Percentiles rank a stretch among this genome's conserved stretches.
Evolutionary conservation across 2,329 filamentous ascomycete genomes (phyloP).

Genomic region (Ilyonectria sp.): DNA sequence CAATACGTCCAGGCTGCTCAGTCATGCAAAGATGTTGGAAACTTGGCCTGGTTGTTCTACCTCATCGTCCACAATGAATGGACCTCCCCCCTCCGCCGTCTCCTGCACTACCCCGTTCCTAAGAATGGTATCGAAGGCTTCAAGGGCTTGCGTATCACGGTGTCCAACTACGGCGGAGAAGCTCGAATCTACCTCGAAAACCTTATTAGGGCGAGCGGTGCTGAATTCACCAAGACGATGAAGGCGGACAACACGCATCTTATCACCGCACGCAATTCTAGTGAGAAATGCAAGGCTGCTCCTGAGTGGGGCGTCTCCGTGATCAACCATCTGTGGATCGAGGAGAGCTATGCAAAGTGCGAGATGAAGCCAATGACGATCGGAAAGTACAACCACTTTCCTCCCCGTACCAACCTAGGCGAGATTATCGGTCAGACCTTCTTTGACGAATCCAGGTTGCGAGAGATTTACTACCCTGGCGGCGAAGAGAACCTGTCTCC

Average conservation of each 20-base stretch:
- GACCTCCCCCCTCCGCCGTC: constrained; percentile 85
- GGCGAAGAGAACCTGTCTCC: constrained; percentile 62
- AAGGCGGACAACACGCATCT: constrained; percentile 96
- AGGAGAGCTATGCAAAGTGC: constrained; percentile 96
- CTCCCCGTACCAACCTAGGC: constrained; percentile 88
- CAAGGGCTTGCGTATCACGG: constrained; percentile 81
- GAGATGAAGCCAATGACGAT: constrained; percentile 80
- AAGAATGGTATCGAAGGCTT: constrained; percentile 86
- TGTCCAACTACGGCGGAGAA: constrained; percentile 97
- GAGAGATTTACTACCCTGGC: constrained; percentile 79
- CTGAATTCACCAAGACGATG: constrained; percentile 94
- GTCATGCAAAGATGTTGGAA: constrained; percentile 87
- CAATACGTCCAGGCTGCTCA: constrained; percentile 85
- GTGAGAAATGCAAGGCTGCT: constrained; percentile 94
- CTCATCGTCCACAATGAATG: constrained; percentile 91
- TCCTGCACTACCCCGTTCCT: constrained; percentile 92
- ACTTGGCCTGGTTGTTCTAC: constrained; percentile 93
- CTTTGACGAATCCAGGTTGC: constrained; percentile 75
- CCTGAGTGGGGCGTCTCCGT: constrained; percentile 93
- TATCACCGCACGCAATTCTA: constrained; percentile 88
- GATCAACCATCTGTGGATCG: constrained; percentile 96
- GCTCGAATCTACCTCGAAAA: constrained; percentile 95
- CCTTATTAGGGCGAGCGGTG: constrained; percentile 86
- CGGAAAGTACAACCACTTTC: constrained; percentile 87
- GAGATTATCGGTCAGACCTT: constrained; percentile 93